Base-by-base conservation (phyloP, 768 basidiomycete species). In the Boletus speciosus region DNA sequence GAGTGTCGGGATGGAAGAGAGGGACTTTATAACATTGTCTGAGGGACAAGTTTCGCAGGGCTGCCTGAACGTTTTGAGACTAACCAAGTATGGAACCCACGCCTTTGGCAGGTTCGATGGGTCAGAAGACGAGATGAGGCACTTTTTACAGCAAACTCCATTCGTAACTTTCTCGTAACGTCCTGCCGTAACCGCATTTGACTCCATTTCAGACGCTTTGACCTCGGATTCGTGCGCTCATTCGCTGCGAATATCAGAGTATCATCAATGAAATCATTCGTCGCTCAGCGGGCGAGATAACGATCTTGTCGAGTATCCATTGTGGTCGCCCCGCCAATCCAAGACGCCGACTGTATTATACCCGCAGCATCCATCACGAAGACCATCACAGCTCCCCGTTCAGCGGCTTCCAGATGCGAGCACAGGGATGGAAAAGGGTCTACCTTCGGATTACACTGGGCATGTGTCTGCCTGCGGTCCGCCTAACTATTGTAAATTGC, bases 21-120 rank as follows among this genome's bases (percentile, higher is more conserved):
- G 56, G 54, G 55, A 52, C 51, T 69, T 68, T 71, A 71, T 71
- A 69, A 68, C 67, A 48, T 67, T 70, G 66, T 67, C 45, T 52
- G 38, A 54, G 44, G 34, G 44, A 52, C 39, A 39, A 16, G 52
- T 62, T 64, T 64, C 54, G 54, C 56, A 57, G 52, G 62, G 59
- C 19, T 58, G 64, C 52, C 56, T 56, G 58, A 54, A 38, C 19
- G 46, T 34, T 21, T 49, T 35, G 21, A 42, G 57, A 53, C 66
- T 58, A 62, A 42, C 66, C 62, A 54, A 52, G 57, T 64, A 69
- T 65, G 58, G 65, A 51, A 66, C 62, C 66, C 66, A 69, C 66
- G 67, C 65, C 53, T 66, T 43, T 64, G 64, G 48, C 65, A 66
- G 66, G 66, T 55, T 64, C 60, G 56, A 61, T 51, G 52, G 62